Evolutionary conservation across 2,329 filamentous ascomycete species (phyloP).

Genomic region (Chrysoporthe cubensis): DNA sequence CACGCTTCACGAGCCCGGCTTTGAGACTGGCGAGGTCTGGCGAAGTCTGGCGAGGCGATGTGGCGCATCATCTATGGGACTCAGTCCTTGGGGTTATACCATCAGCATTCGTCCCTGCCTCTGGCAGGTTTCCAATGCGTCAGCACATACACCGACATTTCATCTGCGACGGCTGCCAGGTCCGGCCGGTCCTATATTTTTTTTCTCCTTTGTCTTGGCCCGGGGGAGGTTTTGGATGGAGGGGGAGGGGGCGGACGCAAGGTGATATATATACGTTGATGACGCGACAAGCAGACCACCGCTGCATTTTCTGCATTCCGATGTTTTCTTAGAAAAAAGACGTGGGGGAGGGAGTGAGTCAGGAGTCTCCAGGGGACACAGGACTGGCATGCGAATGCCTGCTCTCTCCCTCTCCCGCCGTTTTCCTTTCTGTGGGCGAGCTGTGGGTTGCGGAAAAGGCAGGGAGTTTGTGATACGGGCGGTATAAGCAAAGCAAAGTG

Average conservation of each 20-base stretch:
- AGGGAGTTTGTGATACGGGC: background rate
- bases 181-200: background rate
- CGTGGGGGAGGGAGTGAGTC: background rate
- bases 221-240: background rate
- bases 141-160: background rate
- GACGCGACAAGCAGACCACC: background rate
- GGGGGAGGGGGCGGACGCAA: background rate
- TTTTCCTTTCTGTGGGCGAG: no score
- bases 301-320: background rate
- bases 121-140: background rate
- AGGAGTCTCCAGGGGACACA: conserved; percentile 5
- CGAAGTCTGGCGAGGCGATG: no score
- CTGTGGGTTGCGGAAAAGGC: background rate
- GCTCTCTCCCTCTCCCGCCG: background rate
- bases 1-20: no score
- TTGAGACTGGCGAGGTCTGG: no score
- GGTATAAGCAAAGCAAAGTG: background rate
- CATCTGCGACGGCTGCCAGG: background rate
- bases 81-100: background rate
- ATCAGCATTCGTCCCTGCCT: background rate
- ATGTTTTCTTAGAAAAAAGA: background rate
- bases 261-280: background rate
- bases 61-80: no score
- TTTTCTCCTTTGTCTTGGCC: background rate
- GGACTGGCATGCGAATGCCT: background rate